Conservation (phyloP, 164 flowering plant species). For the Echeveria elegans region DNA sequence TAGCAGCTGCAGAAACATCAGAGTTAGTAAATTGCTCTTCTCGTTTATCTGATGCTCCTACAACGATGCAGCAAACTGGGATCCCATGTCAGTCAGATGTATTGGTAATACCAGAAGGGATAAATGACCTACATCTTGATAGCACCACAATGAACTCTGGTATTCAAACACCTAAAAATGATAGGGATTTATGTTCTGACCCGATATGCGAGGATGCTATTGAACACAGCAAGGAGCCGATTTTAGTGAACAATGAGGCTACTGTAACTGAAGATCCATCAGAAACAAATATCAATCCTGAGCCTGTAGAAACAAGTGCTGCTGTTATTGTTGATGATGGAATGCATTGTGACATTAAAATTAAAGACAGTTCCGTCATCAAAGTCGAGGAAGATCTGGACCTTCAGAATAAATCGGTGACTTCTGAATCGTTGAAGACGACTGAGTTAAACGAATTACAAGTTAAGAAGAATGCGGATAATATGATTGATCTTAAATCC, state of each 20-base stretch:
- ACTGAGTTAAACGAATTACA: slow-evolving; percentile 18
- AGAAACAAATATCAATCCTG: slow-evolving; percentile 22
- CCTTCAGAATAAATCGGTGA: neutral
- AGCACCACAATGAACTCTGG: slow-evolving; percentile 23
- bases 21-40: neutral
- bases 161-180: slow-evolving; percentile 36
- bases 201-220: slow-evolving; percentile 23
- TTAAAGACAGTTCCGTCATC: slow-evolving; percentile 18
- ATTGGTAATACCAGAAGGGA: neutral
- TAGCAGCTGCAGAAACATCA: neutral
- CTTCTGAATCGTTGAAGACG: slow-evolving; percentile 2
- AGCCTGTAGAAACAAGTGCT: slow-evolving; percentile 20
- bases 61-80: neutral
- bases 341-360: slow-evolving; percentile 15
- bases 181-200: slow-evolving; percentile 26
- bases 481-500: neutral
- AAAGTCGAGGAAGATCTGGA: slow-evolving; percentile 28
- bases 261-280: slow-evolving; percentile 14
- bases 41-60: neutral
- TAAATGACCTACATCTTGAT: slow-evolving; percentile 25
- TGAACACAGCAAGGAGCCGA: slow-evolving; percentile 22
- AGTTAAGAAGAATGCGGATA: slow-evolving; percentile 20
- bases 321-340: slow-evolving; percentile 13
- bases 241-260: slow-evolving; percentile 18
- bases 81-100: neutral